Evolutionary conservation across 371 early-diverging fungal species (phyloP), one percentile per base, ranked within the genome.

Genomic region (Mucor lusitanicus): DNA sequence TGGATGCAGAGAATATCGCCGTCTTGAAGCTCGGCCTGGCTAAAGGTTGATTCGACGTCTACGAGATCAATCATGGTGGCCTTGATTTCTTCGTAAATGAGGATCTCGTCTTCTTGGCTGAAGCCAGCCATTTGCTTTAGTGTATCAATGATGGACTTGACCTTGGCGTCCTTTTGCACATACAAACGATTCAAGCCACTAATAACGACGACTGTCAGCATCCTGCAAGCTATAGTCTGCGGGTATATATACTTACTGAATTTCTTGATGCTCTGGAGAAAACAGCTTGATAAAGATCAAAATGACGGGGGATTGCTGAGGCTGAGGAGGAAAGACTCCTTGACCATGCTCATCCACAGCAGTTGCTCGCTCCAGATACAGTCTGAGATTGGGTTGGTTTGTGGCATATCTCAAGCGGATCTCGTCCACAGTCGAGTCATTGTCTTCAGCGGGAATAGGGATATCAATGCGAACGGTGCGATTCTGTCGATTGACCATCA

Each of bases 1-100:
- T 95, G 96, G 73, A 91, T 90, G 71, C 91, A 91, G 59, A 97
- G 87, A 61, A 97, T 97, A 75, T 97, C 97, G 17, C 99, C 98
- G 62, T 90, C 80, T 67, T 92, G 92, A 53, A 97, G 85, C 71
- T 97, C 97, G 28, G 94, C 88, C 39, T 82, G 74, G 7, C 61
- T 70, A 70, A 96, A 94, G 0, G 92, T 92, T 21, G 64, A 25
- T 55, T 84, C 82, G 27, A 73, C 44, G 72, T 91, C 88, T 78
- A 94, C 81, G 8, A 68, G 69, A 48, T 95, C 97, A 61, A 97
- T 90, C 92, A 95, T 91, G 3, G 84, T 85, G 0, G 95, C 94
- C 82, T 96, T 95, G 74, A 97, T 89, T 81, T 98, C 99, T 87
- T 97, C 97, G 69, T 78, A 95, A 4, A 95, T 66, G 37, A 72